Base-by-base conservation (phyloP, 352 stramenopile species). In the Phytophthora lateralis region DNA sequence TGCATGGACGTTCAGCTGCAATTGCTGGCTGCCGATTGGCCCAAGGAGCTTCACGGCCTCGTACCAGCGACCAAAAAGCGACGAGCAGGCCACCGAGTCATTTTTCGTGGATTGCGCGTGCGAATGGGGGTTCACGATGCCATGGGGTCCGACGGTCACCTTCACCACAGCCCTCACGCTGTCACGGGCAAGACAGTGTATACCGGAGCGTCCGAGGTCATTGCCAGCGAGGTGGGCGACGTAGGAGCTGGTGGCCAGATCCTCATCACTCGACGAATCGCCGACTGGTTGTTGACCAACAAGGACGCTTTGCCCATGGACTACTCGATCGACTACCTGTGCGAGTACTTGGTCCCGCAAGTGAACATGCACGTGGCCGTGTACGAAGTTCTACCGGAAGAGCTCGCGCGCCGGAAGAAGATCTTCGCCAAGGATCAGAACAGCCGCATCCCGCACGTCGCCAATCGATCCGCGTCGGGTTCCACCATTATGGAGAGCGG, bases 1-100 rank as follows among this genome's bases (percentile, higher is more conserved):
- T 85, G 74, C 42, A 27, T 90, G n/a, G 71, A 82, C 24, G 76
- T 87, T 4, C 80, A 90, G 56, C 50, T 87, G 32, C 67, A 82
- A 20, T 55, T 89, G 43, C 55, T 91, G 24, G 61, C 66, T 4
- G 77, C 75, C 1, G 64, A 78, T 15, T 91, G 82, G 82, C 79
- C 82, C 6, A 87, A 87, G 26, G 73, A 87, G 24, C 68, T 91
- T 18, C 62, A 88, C 24, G 64, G 69, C 12, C 54, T 76, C 7
- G 57, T 85, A 6, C 69, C 82, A 17, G 75, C 71, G 6, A 88
- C 82, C 9, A 66, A 71, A 27, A 80, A 78, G 50, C 34, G 61
- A 10, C 67, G 71, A 32, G 51, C 64, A 17, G 62, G 60, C 4
- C 63, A 80, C 14, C 66, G 72, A 14, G 52, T 79, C 2, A 62